Base-by-base conservation (phyloP, 2,329 filamentous ascomycete genomes). In the Aspergillus sp. region DNA sequence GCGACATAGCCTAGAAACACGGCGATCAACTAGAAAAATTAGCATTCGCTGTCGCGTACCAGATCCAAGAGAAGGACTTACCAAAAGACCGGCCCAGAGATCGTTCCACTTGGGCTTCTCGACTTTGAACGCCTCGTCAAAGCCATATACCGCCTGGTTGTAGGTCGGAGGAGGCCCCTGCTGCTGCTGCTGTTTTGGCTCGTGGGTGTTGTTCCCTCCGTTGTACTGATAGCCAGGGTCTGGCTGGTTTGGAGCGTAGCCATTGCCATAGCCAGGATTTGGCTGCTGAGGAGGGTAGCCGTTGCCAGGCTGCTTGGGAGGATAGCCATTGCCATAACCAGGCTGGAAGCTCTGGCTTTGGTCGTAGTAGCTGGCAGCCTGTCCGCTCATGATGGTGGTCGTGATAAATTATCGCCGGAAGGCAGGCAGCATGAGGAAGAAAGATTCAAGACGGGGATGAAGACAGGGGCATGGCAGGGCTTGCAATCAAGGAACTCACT, bases 61-160 rank as follows among this genome's bases (percentile, higher is more conserved):
- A 34, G 12, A 44, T 5, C 17, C 80, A 19, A 13, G 19, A n/a
- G 45, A 39, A n/a, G 39, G 40, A 48, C 81, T 15, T 73, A 89
- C 87, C 69, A 97, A 78, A 41, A 96, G 77, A 4, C 89, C 92
- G 3, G 93, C 93, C 93, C 93, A 97, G 24, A 90, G 71, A 72
- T 98, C 93, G 68, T 97, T 91, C 77, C 83, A 96, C 73, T 93
- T 96, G n/a, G 91, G 91, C 62, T 80, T 87, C 51, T 90, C 84
- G 52, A 97, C 75, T 75, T 88, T 88, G 80, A 98, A 97, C 1
- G 87, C 85, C 69, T 97, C 84, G 19, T 93, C 86, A 70, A 96
- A 97, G 15, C 70, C 77, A 49, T 78, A 77, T 34, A 67, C 70
- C 5, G 70, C 69, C 40, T 69, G 64, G 22, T 68, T 67, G 60